Evolutionary conservation across 2,329 filamentous ascomycete genomes (phyloP), one percentile per base, ranked within the genome.

Genomic region (Bipolaris oryzae): DNA sequence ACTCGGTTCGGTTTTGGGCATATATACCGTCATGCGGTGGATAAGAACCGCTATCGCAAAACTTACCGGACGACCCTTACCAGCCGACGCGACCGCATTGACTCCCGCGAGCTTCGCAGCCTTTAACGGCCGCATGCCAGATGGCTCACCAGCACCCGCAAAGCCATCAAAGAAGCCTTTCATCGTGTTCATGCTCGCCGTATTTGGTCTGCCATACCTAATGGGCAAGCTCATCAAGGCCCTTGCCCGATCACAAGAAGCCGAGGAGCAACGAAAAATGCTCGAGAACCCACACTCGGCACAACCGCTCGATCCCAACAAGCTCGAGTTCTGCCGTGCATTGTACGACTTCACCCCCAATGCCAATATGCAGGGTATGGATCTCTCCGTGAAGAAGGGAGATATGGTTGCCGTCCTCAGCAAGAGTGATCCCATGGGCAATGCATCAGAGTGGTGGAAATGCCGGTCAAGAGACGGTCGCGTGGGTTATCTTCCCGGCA

Each of bases 11-110:
- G 88, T 97, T 10, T 81, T 99, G 37, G 95, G 95, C 38, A 96
- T 99, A 72, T 99, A 96, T 79, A 96, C 95, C 10, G 76, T 99
- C 38, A 89, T 99, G 82, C 89, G 96, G 63, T 99, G 95, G 94
- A 87, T 96, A 67, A 89, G 92, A 53, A 96, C 92, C 1, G 82
- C 96, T 21, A 85, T 98, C 63, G 94, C 95, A 33, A 97, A 96
- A 77, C 79, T 99, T 55, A 97, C 94, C 4, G 96, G 95, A 34
- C 90, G 92, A 10, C 93, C 95, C 41, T 90, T 88, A 1, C 95
- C 95, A 20, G 95, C 90, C 20, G 91, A 96, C 69, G 91, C 92
- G 9, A 92, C 85, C 25, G 86, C 94, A 3, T 84, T 99, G 37
- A 99, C 93, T 0, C 93, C 95, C 0, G 88, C 92, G 21, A 91